Evolutionary conservation across 202 grass and related monocot genomes (phyloP), one percentile per base, ranked within the genome.

Genomic region (Bolboschoenoplectus hybrid): DNA sequence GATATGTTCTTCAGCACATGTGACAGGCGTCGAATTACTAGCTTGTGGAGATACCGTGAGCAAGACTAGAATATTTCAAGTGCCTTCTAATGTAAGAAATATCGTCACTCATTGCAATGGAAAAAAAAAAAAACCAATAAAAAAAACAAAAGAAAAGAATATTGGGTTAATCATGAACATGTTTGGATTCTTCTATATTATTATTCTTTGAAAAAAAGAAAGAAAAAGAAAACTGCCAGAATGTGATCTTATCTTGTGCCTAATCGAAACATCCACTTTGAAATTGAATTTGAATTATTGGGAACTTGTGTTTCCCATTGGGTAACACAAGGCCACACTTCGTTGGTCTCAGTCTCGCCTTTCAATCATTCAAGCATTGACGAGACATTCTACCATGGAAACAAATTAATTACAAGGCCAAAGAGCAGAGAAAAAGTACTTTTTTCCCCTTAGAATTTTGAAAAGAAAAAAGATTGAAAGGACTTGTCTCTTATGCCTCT

Each of bases 291-390:
- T 2, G 50, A 56, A 77, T 57, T 77, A 56, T 55, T 77, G 72
- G 72, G 47, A 76, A 34, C 72, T 9, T 6, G 20, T 76, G 72
- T 53, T 76, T 76, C 72, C 41, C 43, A 2, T 17, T 73, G 72
- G 72, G 46, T 36, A 76, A 76, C 47, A 76, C 46, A 76, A 76
- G 47, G 72, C 9, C 49, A 74, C 46, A 74, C 20, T 53, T 53
- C 45, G 11, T 52, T 76, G 10, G 19, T 35, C 14, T 76, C 43
- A 51, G 46, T 76, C 47, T 76, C 1, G 5, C 72, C 47, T 35
- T 76, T 76, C 11, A 16, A 76, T 76, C 47, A 52, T 76, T 51
- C 26, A 13, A 4, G 10, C 26, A 39, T 39, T 77, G 74, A 77
- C 32, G 13, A 77, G 50, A 77, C 49, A 9, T 40, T 35, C 1